phyloP scores from a whole-genome alignment of 768 basidiomycete genomes.

The Naematelia encephala region DNA sequence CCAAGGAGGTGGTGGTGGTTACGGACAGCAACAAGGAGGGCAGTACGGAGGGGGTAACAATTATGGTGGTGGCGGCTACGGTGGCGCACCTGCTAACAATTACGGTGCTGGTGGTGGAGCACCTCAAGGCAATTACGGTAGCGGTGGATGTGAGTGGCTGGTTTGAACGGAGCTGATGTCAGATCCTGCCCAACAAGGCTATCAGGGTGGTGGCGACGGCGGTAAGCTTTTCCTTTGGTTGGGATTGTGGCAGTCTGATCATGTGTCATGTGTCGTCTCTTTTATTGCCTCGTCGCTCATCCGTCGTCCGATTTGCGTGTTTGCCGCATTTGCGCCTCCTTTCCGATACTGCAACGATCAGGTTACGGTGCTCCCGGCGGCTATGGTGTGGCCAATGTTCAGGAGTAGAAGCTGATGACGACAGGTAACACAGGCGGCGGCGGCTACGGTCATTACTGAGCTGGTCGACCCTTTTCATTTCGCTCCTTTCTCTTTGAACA shows the following conservation, averaged over 20 bases:
- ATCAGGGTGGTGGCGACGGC: slow-evolving; percentile 29
- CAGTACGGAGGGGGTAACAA: slow-evolving; percentile 1
- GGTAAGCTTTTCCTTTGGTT: slow-evolving; percentile 9
- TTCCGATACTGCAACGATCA: not conserved
- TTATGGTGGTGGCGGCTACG: slow-evolving; percentile 5
- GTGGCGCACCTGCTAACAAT: slow-evolving; percentile 1
- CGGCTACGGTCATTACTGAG: not conserved
- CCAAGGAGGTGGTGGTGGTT: slow-evolving; percentile 3
- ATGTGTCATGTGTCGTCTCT: not conserved
- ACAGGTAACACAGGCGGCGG: not conserved
- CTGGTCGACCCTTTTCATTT: not conserved
- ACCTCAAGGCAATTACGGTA: slow-evolving; percentile 29
- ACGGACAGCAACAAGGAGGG: not conserved
- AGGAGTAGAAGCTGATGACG: not conserved
- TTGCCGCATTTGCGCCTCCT: not conserved
- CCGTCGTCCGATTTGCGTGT: not conserved
- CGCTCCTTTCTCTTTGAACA: not conserved
- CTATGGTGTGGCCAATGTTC: slow-evolving; percentile 14
- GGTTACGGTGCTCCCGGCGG: slow-evolving; percentile 12
- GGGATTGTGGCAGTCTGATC: not conserved
- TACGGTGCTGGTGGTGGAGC: slow-evolving; percentile 54
- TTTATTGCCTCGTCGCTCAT: not conserved
- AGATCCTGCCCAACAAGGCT: slow-evolving; percentile 27
- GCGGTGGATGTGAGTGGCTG: slow-evolving; percentile 24
- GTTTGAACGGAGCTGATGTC: slow-evolving; percentile 37